Percentiles rank a stretch among this genome's conserved stretches.
Evolutionary conservation across 768 basidiomycete species (phyloP).

Genomic region (Rhizopogon rudus): DNA sequence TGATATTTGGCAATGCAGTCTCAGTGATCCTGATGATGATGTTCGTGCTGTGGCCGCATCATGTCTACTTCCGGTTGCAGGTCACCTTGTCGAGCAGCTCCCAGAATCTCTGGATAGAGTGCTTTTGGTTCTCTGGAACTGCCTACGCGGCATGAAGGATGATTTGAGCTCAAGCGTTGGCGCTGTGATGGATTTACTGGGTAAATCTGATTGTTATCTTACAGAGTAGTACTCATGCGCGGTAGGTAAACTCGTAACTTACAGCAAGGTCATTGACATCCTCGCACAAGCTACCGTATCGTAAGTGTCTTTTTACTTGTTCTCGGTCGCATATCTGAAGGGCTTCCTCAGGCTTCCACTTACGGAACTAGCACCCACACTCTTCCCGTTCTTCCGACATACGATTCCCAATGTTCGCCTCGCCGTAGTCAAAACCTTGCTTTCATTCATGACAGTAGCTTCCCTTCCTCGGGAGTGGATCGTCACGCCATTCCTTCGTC

Average conservation of each 20-base stretch:
- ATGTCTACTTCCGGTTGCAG: constrained; percentile 84
- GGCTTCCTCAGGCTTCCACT: constrained; percentile 58
- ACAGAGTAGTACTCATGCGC: constrained; percentile 3
- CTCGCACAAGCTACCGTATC: constrained; percentile 64
- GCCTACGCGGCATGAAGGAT: constrained; percentile 90
- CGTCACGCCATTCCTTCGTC: constrained; percentile 64
- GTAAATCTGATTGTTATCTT: constrained; percentile 32
- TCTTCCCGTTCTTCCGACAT: constrained; percentile 97
- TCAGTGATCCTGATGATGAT: constrained; percentile 91
- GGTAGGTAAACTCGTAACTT: constrained; percentile 78
- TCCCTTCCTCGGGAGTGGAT: constrained; percentile 82
- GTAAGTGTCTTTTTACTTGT: constrained; percentile 42
- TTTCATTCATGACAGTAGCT: constrained; percentile 77
- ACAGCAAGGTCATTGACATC: constrained; percentile 70
- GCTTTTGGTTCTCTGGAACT: constrained; percentile 84
- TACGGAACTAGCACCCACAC: constrained; percentile 73
- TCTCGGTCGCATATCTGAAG: constrained; percentile 3
- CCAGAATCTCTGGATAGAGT: constrained; percentile 69
- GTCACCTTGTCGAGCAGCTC: constrained; percentile 70
- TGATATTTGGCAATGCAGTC: constrained; percentile 38
- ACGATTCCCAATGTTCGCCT: constrained; percentile 91
- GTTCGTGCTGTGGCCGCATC: constrained; percentile 94
- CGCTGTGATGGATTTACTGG: constrained; percentile 95
- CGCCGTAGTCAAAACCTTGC: constrained; percentile 85
- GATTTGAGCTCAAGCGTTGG: constrained; percentile 96